These are phyloP conservation scores for Ascomycota sp. DNA, from an alignment of 2,329 filamentous ascomycete species.

Conservation along the genomic window DNA sequence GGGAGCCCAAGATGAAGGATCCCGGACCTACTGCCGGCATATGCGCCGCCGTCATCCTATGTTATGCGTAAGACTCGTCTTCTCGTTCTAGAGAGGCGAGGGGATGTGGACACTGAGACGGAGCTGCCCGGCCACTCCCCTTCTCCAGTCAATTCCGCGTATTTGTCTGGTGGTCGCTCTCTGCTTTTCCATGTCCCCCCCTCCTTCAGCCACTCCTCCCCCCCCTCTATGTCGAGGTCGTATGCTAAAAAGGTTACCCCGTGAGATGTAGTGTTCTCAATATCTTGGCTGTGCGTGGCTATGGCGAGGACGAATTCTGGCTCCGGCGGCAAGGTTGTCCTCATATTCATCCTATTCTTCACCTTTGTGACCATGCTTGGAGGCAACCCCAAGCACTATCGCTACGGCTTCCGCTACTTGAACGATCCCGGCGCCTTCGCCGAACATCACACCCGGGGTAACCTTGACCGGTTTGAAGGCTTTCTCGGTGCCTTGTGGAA, in stretches of 20 bases:
- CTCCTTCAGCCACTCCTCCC: no score
- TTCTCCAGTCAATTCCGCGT: no score
- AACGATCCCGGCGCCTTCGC: constrained; percentile 20
- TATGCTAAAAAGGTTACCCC: no score
- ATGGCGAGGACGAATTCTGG: constrained; percentile 56
- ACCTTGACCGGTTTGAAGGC: constrained; percentile 47
- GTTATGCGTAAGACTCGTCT: constrained; percentile 29
- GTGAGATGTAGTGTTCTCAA: no score
- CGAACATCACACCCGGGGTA: constrained; percentile 35
- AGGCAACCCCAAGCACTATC: constrained; percentile 48
- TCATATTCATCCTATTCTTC: constrained; percentile 51
- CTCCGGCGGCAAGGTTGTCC: constrained; percentile 41
- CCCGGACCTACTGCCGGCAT: constrained; percentile 47
- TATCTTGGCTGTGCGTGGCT: constrained; percentile 42
- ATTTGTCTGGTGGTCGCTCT: no score
- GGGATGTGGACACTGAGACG: no score
- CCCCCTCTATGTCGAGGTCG: no score
- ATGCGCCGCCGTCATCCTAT: constrained; percentile 31
- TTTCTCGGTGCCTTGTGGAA: constrained; percentile 48
- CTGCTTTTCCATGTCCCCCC: no score
- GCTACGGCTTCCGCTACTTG: constrained; percentile 54
- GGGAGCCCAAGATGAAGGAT: no score
- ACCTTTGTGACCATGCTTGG: constrained; percentile 69
- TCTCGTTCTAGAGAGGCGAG: no score
- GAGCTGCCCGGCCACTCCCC: no score